Conservation (phyloP, 2,329 filamentous ascomycete genomes). For the Diaporthe sp. region DNA sequence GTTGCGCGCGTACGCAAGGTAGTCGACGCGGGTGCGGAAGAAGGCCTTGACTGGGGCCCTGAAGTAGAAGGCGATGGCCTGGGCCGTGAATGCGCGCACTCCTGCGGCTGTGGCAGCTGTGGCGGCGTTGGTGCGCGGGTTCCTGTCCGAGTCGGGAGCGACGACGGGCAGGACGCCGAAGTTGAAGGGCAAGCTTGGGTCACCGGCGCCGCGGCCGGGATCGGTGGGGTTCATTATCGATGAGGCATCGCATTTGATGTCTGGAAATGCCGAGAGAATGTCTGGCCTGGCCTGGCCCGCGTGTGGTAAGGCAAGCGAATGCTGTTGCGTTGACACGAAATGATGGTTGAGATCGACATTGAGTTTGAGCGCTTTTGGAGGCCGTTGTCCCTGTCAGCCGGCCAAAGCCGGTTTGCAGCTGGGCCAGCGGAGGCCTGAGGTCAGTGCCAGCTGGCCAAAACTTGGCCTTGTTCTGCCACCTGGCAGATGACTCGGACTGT, state of each 20-base stretch:
- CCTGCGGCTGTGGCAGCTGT: constrained; percentile 87
- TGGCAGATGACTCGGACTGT: neutral
- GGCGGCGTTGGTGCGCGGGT: constrained; percentile 67
- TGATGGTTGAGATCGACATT: neutral
- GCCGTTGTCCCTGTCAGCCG: constrained; percentile 4
- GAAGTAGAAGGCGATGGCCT: constrained; percentile 92
- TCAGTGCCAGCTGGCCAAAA: neutral
- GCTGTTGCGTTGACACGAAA: neutral
- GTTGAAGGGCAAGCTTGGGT: constrained; percentile 13
- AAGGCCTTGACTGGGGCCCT: constrained; percentile 92
- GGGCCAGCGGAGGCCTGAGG: constrained; percentile 12
- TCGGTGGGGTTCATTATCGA: constrained; percentile 40
- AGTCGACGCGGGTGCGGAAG: constrained; percentile 91
- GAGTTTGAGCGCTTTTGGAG: neutral
- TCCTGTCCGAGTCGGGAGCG: constrained; percentile 59
- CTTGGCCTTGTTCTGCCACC: neutral
- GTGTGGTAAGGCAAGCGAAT: neutral
- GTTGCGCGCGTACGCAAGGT: constrained; percentile 71
- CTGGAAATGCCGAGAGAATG: neutral
- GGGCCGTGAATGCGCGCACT: constrained; percentile 85
- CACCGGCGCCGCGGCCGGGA: constrained; percentile 37
- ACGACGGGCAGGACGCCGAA: constrained; percentile 61
- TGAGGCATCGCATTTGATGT: constrained; percentile 36
- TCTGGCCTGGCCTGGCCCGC: neutral
- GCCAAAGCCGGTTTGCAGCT: constrained; percentile 14